These are phyloP conservation scores for Torulaspora delbrueckii DNA, from an alignment of 805 yeast species.

Conservation along the genomic window DNA sequence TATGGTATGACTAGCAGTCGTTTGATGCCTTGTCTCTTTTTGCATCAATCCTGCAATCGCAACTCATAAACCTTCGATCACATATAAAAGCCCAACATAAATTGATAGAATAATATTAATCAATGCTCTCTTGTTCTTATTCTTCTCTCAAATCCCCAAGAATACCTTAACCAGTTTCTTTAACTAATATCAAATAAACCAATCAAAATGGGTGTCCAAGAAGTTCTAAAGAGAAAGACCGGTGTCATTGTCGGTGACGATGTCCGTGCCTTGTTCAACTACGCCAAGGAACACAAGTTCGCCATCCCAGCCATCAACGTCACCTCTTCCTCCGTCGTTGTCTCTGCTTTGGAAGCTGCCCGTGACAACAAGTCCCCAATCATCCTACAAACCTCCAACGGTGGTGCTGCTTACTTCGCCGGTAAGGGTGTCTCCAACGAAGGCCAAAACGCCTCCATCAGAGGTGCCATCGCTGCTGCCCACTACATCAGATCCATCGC, in stretches of 20 bases:
- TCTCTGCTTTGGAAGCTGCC: slow-evolving; percentile 96
- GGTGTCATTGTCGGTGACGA: slow-evolving; percentile 99
- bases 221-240: slow-evolving; percentile 79
- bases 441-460: slow-evolving; percentile 90
- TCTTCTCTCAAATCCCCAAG: not conserved
- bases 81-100: not conserved
- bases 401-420: slow-evolving; percentile 99
- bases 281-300: slow-evolving; percentile 87
- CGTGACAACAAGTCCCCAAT: slow-evolving; percentile 93
- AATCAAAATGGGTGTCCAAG: slow-evolving; percentile 54
- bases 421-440: slow-evolving; percentile 97
- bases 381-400: slow-evolving; percentile 94
- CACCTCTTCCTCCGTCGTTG: slow-evolving; percentile 94
- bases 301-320: slow-evolving; percentile 99
- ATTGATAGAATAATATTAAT: not conserved
- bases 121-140: not conserved
- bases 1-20: slow-evolving; percentile 1
- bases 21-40: slow-evolving; percentile 2
- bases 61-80: not conserved
- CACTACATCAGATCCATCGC: slow-evolving; percentile 96
- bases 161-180: slow-evolving; percentile 4
- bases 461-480: slow-evolving; percentile 95
- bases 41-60: not conserved
- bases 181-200: not conserved
- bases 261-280: slow-evolving; percentile 74